Base-by-base conservation (phyloP, 2,329 filamentous ascomycete species). In the Aspergillus intermedius region DNA sequence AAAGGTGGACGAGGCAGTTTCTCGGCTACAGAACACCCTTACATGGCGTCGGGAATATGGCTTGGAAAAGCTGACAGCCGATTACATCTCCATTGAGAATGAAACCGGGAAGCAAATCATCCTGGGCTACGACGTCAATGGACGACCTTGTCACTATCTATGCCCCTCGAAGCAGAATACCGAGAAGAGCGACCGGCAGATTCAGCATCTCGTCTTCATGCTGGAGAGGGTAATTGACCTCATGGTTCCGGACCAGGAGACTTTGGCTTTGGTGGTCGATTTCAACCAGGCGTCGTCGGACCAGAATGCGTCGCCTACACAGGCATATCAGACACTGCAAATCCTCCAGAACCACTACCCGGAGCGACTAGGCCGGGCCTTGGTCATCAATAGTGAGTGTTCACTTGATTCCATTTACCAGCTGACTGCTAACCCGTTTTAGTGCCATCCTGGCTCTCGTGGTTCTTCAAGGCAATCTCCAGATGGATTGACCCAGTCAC, bases 301-400 rank as follows among this genome's bases (percentile, higher is more conserved):
- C 48, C 81, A 84, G 60, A 88, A 90, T 62, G 89, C 91, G 7
- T 82, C 82, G 8, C 75, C 96, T 49, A 79, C 79, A 25, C 85
- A 87, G 64, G 88, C 87, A 5, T 83, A 87, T 58, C 85, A 94
- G 73, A 87, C 91, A n/a, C 74, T 98, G 59, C 79, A 85, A 66
- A 95, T 98, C 58, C 77, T 98, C 52, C 93, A 98, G 73, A 91
- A 86, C 56, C 91, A 98, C 72, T 97, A 97, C 66, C 93, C 93
- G 0, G 93, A 98, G 74, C 77, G 93, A 47, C 75, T 98, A 28
- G 93, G 93, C 42, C 82, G 86, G 60, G 91, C 91, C 3, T 77
- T 97, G 60, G 88, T 97, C 53, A 87, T 91, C 57, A 94, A 97
- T 58, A 81, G 88, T 91, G 72, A 62, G 81, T 71, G 17, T 43